phyloP scores from a whole-genome alignment of 2,329 filamentous ascomycete species.

The Samsoniella hepiali region DNA sequence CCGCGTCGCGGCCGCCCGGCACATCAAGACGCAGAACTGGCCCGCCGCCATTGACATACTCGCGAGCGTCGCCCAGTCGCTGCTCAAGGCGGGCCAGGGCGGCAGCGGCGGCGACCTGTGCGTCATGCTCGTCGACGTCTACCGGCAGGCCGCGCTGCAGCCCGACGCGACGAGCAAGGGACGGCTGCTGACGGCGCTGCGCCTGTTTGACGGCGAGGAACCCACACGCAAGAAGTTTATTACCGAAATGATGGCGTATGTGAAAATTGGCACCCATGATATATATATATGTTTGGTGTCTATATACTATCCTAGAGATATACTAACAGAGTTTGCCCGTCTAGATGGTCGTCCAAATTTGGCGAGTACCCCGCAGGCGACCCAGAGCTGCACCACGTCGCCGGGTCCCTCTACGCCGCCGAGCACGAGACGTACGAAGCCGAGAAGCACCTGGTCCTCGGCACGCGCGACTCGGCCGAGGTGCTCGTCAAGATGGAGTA shows the following conservation, averaged over 20 bases:
- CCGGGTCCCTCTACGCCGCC: constrained; percentile 83
- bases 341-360: constrained; percentile 75
- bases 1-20: constrained; percentile 88
- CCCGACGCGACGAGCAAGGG: constrained; percentile 73
- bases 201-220: constrained; percentile 77
- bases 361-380: constrained; percentile 89
- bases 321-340: constrained; percentile 8
- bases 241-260: constrained; percentile 73
- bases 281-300: background rate
- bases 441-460: constrained; percentile 82
- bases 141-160: constrained; percentile 78
- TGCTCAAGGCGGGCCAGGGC: constrained; percentile 89
- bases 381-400: constrained; percentile 89
- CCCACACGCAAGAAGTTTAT: constrained; percentile 93
- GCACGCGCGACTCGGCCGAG: constrained; percentile 83
- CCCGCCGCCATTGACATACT: constrained; percentile 82
- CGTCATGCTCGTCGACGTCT: constrained; percentile 84
- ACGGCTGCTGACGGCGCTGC: constrained; percentile 71
- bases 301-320: background rate
- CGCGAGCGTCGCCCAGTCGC: constrained; percentile 74
- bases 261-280: constrained; percentile 18
- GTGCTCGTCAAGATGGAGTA: constrained; percentile 82
- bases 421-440: constrained; percentile 92
- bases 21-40: constrained; percentile 86
- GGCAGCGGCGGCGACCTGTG: constrained; percentile 89